phyloP scores from a whole-genome alignment of 305 asterid species.

The Rubia balearica region DNA sequence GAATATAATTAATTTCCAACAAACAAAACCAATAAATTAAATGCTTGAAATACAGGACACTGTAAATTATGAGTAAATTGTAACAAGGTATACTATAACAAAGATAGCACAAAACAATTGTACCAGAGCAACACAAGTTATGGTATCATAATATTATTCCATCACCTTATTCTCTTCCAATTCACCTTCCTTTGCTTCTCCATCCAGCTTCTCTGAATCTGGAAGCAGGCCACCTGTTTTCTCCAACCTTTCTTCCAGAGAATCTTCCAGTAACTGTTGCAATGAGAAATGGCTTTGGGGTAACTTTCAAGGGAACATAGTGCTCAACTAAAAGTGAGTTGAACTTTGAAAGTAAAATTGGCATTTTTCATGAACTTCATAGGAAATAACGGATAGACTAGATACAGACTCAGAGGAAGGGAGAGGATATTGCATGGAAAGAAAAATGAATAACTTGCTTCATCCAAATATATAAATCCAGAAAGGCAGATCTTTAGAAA shows the following conservation, averaged over 20 bases:
- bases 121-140: not conserved
- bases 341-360: not conserved
- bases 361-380: not conserved
- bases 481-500: not conserved
- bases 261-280: slow-evolving; percentile 86
- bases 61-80: not conserved
- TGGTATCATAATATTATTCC: not conserved
- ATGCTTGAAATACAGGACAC: slow-evolving; percentile 7
- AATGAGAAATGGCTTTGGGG: slow-evolving; percentile 19
- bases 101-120: not conserved
- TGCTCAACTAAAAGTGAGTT: not conserved
- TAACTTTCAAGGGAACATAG: not conserved
- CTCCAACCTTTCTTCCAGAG: slow-evolving; percentile 81
- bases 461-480: no score
- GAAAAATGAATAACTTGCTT: not conserved
- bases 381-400: not conserved
- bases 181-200: slow-evolving; percentile 74
- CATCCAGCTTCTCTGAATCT: slow-evolving; percentile 72
- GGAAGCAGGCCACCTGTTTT: slow-evolving; percentile 49
- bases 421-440: not conserved
- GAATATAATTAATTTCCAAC: slow-evolving; percentile 3
- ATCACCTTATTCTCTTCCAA: slow-evolving; percentile 77
- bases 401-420: not conserved
- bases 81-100: not conserved
- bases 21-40: not conserved